Conservation (phyloP, 2,329 filamentous ascomycete species). For the Botryotinia globosa region DNA sequence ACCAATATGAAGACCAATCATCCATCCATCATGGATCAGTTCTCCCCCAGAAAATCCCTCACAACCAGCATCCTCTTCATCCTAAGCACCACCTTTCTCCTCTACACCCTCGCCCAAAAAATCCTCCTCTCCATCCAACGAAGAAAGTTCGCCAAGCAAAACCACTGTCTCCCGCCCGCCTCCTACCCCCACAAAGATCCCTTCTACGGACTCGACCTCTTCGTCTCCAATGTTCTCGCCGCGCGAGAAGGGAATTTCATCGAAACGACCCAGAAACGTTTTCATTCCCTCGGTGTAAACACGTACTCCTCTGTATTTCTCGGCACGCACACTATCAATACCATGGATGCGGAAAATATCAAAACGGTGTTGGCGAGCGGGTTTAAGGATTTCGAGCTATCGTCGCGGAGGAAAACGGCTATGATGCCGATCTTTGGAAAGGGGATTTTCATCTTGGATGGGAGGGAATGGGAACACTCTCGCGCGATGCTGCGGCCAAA, state of each 20-base stretch:
- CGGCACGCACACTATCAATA: constrained; percentile 44
- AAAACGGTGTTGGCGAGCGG: constrained; percentile 55
- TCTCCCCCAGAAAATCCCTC: not conserved
- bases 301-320: constrained; percentile 22
- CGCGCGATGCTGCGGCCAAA: constrained; percentile 53
- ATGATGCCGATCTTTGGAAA: constrained; percentile 52
- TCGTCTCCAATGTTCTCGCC: constrained; percentile 43
- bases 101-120: constrained; percentile 22
- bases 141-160: constrained; percentile 23
- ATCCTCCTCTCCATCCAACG: constrained; percentile 15
- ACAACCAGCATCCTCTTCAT: not conserved
- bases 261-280: constrained; percentile 38
- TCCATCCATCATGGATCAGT: not conserved
- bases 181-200: constrained; percentile 52
- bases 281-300: constrained; percentile 28
- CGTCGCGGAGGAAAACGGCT: constrained; percentile 43
- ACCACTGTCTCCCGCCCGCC: constrained; percentile 48
- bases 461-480: constrained; percentile 51
- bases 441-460: constrained; percentile 55
- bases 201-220: constrained; percentile 51
- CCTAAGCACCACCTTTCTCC: constrained; percentile 18
- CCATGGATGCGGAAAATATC: constrained; percentile 54
- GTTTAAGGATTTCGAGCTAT: constrained; percentile 54
- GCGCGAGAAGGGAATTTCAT: constrained; percentile 41
- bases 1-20: not conserved